Base-by-base conservation (phyloP, 371 early-diverging fungal species). In the Mucor indicus region DNA sequence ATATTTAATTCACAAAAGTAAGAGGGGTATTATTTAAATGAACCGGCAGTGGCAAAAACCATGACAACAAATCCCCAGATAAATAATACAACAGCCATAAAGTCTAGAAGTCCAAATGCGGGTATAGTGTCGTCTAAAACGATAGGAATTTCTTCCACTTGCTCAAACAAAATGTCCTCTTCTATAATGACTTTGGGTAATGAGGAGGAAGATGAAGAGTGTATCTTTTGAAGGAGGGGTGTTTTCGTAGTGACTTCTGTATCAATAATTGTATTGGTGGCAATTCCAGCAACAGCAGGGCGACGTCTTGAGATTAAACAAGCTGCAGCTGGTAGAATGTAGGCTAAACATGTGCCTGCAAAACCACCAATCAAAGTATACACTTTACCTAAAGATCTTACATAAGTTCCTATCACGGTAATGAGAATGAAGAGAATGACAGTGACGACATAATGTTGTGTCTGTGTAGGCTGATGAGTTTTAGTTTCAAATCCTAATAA, bases 311-410 rank as follows among this genome's bases (percentile, higher is more conserved):
- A 58, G 29, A 66, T 48, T 1, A 79, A 55, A 53, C 77, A 82
- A 16, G 75, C 65, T 17, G 57, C 29, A 3, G 72, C 75, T 1
- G 83, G 83, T n/a, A 81, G 50, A 35, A 81, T 76, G 36, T 81
- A 83, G 3, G 83, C 81, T 24, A 83, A 47, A 44, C 60, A 76
- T 0, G 81, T 71, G 0, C 74, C 70, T 7, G 79, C 74, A 32
- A 83, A 57, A 1, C 80, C 81, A 50, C 83, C 83, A 29, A 80
- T 69, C 17, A 79, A 40, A 10, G 78, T 69, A 53, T 79, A 80
- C 9, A 79, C 64, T 36, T 76, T 69, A 17, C 83, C 81, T 1
- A 83, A 62, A 7, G 74, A 70, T 3, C 61, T 49, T 7, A 81
- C 53, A 2, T 53, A 60, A 21, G 73, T 60, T 4, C 82, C 82